phyloP scores from a whole-genome alignment of 163 green algal genomes.

The Scenedesmus sp. region DNA sequence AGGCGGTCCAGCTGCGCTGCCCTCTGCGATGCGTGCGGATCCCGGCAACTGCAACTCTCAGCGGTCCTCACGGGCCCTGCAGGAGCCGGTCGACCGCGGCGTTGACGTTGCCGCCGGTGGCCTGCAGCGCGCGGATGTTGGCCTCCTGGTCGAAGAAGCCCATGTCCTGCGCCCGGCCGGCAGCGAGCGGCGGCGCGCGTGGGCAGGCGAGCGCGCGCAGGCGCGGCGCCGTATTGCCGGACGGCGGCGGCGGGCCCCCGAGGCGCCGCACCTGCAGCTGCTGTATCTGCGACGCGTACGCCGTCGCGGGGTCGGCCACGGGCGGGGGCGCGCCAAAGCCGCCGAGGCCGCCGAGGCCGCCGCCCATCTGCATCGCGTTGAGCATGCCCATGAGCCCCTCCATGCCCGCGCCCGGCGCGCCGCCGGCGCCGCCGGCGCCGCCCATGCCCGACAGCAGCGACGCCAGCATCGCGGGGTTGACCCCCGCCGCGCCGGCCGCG shows the following conservation, averaged over 20 bases:
- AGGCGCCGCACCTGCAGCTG: slow-evolving; percentile 75
- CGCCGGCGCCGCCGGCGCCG: slow-evolving; percentile 25
- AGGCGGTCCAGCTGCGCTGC: too few species aligned
- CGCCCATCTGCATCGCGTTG: slow-evolving; percentile 32
- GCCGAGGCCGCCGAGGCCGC: slow-evolving; percentile 34
- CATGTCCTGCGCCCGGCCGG: slow-evolving; percentile 91
- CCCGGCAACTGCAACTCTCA: too few species aligned
- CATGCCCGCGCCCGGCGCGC: slow-evolving; percentile 9
- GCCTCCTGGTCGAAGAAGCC: slow-evolving; percentile 89
- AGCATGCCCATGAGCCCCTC: slow-evolving; percentile 46
- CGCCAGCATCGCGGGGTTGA: slow-evolving; percentile 39
- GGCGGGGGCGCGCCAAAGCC: slow-evolving; percentile 50
- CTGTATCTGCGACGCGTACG: slow-evolving; percentile 87
- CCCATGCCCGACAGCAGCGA: slow-evolving; percentile 42
- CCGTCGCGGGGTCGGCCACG: slow-evolving; percentile 77
- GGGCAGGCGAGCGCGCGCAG: too few species aligned
- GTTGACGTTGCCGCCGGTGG: slow-evolving; percentile 90
- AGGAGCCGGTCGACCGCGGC: slow-evolving; percentile 92
- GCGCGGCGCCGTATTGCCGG: too few species aligned
- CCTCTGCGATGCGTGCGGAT: too few species aligned
- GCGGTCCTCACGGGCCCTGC: slow-evolving; percentile 12
- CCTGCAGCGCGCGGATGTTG: slow-evolving; percentile 85
- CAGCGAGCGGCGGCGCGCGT: too few species aligned
- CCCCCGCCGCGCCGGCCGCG: slow-evolving; percentile 12
- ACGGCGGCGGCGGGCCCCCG: too few species aligned